phyloP scores from a whole-genome alignment of 192 early-diverging fungal genomes.

The Rhizophagus sp. region DNA sequence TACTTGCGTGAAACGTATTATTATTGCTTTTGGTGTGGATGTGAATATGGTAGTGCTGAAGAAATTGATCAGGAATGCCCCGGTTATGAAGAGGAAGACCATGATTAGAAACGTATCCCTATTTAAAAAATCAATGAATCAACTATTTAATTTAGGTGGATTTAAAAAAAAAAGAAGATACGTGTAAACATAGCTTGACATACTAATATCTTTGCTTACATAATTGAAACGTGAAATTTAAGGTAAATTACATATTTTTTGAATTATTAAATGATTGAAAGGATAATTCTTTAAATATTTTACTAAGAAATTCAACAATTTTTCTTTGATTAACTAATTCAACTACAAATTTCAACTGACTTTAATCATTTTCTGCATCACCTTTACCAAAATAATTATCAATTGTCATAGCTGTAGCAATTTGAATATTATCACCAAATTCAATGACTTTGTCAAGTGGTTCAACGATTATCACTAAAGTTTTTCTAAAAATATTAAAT shows the following conservation, averaged over 20 bases:
- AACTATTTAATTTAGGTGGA: too few species aligned
- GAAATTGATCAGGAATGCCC: constrained; percentile 57
- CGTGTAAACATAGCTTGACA: too few species aligned
- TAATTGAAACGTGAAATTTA: too few species aligned
- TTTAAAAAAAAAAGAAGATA: too few species aligned
- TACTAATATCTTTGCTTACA: too few species aligned
- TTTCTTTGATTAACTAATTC: too few species aligned
- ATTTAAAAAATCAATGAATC: too few species aligned
- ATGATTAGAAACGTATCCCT: constrained; percentile 27
- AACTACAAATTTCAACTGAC: too few species aligned
- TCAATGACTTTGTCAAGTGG: constrained; percentile 8
- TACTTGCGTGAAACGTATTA: constrained; percentile 54
- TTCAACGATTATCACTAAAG: constrained; percentile 11
- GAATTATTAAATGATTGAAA: too few species aligned
- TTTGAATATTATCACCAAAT: constrained; percentile 8
- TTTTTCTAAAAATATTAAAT: constrained; percentile 19
- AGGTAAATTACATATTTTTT: too few species aligned
- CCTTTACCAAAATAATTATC: constrained; percentile 22
- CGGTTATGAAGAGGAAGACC: constrained; percentile 57
- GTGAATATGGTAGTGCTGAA: constrained; percentile 44
- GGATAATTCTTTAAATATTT: too few species aligned
- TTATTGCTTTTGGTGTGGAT: constrained; percentile 70
- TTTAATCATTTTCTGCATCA: neutral
- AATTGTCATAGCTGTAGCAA: constrained; percentile 8
- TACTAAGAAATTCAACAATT: too few species aligned